A percentile compares a stretch with the other conserved stretches of the same genome.
These are phyloP conservation scores for Nakaseomyces nivariensis DNA, from an alignment of 1,139 yeast genomes.

Conservation along the genomic window DNA sequence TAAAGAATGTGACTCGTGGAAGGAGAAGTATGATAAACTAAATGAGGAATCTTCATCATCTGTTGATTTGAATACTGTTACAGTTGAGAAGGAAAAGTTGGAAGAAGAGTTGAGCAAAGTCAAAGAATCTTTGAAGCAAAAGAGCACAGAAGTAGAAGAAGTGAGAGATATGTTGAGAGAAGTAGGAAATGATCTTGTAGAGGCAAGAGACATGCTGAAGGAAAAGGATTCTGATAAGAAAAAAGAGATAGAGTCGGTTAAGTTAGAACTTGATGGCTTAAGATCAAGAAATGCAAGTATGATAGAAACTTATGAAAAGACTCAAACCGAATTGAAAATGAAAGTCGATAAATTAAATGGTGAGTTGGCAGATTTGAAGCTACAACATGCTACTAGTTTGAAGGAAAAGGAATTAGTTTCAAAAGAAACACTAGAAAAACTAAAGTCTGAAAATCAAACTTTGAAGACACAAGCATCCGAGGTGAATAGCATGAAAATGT, in stretches of 20 bases:
- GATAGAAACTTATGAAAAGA: conserved; percentile 20
- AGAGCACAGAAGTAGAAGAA: conserved; percentile 28
- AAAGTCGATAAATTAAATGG: conserved; percentile 10
- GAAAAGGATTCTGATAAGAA: conserved; percentile 9
- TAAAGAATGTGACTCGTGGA: conserved; percentile 17
- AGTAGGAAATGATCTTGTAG: conserved; percentile 67
- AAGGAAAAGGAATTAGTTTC: conserved; percentile 23
- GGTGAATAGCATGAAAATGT: conserved; percentile 14
- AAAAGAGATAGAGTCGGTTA: conserved; percentile 12
- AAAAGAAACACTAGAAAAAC: conserved; percentile 30
- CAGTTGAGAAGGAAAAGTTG: background rate
- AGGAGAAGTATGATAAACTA: conserved; percentile 14
- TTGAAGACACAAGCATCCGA: conserved; percentile 19
- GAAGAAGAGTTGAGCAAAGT: conserved; percentile 10
- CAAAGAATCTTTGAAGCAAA: conserved; percentile 14
- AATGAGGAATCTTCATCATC: conserved; percentile 5
- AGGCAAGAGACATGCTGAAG: conserved; percentile 24
- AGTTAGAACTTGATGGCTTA: conserved; percentile 11
- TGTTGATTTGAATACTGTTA: conserved; percentile 2
- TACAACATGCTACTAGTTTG: background rate
- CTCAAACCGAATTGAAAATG: conserved; percentile 25
- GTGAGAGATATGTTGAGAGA: conserved; percentile 63
- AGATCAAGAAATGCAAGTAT: conserved; percentile 19
- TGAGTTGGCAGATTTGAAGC: conserved; percentile 5
- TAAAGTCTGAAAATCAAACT: conserved; percentile 35